Conservation (phyloP, 495 filamentous ascomycete genomes). For the Penicillium coprophilum region DNA sequence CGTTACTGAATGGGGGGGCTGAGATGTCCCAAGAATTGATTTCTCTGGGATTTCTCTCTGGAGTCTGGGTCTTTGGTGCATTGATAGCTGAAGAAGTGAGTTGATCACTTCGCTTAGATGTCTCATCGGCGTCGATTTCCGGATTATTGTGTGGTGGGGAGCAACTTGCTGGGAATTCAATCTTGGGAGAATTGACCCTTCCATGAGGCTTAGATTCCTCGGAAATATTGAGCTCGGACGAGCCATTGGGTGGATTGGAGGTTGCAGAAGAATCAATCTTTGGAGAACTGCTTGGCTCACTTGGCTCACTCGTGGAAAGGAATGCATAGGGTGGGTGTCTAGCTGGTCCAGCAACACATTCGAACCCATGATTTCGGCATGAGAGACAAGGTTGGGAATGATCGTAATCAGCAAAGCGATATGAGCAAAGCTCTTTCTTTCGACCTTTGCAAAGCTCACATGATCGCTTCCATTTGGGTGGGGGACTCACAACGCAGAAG, state of each 20-base stretch:
- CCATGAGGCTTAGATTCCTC: neutral
- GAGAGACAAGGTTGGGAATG: conserved; percentile 2
- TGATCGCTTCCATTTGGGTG: conserved; percentile 7
- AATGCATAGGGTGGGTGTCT: neutral
- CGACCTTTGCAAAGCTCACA: conserved; percentile 2
- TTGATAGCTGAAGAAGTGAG: neutral
- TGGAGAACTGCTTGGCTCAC: neutral
- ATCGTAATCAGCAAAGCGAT: conserved; percentile 6
- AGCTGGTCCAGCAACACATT: conserved; percentile 11
- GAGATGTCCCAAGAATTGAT: neutral
- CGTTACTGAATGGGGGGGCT: no score
- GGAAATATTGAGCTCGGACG: neutral
- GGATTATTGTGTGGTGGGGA: neutral
- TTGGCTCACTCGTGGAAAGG: neutral
- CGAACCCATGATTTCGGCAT: conserved; percentile 2
- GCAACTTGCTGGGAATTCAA: neutral
- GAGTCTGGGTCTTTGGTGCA: neutral
- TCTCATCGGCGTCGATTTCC: neutral
- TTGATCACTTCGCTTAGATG: no score
- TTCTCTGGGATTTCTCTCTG: neutral
- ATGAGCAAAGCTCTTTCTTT: neutral
- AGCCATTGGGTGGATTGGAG: neutral
- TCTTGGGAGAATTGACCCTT: neutral
- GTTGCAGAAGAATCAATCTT: neutral
- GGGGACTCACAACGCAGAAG: conserved; percentile 1